Evolutionary conservation across 1,284 basidiomycete species (phyloP).

Genomic region (Hypsizygus ulmarius): DNA sequence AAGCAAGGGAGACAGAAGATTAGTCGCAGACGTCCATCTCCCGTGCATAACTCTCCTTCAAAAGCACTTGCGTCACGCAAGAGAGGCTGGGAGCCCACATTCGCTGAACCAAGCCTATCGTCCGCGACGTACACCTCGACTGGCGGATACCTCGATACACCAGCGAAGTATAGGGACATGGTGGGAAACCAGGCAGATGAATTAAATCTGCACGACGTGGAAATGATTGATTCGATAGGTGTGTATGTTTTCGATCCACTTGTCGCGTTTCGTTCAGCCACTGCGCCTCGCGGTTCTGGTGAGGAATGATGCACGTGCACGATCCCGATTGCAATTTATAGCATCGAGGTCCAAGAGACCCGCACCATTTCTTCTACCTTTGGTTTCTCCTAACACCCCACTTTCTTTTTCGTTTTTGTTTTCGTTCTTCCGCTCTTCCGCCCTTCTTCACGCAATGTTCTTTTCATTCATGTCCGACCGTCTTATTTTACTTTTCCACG

Average conservation of each 20-base stretch:
- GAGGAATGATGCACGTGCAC: slow-evolving; percentile 16
- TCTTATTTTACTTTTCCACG: slow-evolving; percentile 37
- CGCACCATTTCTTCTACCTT: not conserved
- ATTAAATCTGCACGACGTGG: slow-evolving; percentile 33
- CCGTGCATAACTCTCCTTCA: slow-evolving; percentile 25
- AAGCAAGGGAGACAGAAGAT: slow-evolving; percentile 15
- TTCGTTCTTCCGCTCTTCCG: slow-evolving; percentile 7
- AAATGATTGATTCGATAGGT: slow-evolving; percentile 46
- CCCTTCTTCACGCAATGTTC: slow-evolving; percentile 18
- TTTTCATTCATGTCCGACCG: slow-evolving; percentile 26
- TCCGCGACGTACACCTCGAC: slow-evolving; percentile 50
- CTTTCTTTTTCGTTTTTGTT: slow-evolving; percentile 16
- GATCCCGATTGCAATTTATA: slow-evolving; percentile 6
- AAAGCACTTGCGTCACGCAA: slow-evolving; percentile 48
- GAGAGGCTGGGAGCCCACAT: slow-evolving; percentile 67
- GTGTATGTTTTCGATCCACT: slow-evolving; percentile 23
- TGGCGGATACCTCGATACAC: slow-evolving; percentile 63
- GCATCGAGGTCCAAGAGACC: not conserved
- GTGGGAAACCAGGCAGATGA: slow-evolving; percentile 30
- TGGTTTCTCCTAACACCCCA: slow-evolving; percentile 9
- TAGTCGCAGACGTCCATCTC: slow-evolving; percentile 27
- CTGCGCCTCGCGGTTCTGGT: slow-evolving; percentile 14
- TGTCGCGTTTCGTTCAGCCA: slow-evolving; percentile 11
- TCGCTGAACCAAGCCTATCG: slow-evolving; percentile 51
- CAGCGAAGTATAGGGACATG: slow-evolving; percentile 59